These are phyloP conservation scores for Stellera chamaejasme DNA, from an alignment of 345 rosid species.

Conservation along the genomic window DNA sequence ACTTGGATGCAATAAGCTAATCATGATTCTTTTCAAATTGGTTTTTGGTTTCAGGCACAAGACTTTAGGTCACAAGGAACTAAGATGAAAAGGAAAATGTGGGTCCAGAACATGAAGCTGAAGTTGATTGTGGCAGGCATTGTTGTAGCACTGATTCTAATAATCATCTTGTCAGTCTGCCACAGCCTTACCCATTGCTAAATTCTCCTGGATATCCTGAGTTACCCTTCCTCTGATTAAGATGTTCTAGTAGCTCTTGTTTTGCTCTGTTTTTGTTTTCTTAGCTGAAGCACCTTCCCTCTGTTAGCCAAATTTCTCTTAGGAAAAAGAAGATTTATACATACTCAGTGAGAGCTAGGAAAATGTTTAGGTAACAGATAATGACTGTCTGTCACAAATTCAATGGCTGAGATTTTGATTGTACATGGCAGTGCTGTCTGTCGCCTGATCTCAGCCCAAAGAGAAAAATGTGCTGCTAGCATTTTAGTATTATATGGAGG, in stretches of 20 bases:
- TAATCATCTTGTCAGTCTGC: slow-evolving; percentile 63
- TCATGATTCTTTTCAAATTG: not conserved
- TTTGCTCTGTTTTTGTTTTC: slow-evolving; percentile 6
- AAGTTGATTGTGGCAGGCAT: slow-evolving; percentile 75
- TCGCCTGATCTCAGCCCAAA: no score
- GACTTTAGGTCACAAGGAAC: slow-evolving; percentile 91
- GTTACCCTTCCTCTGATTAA: slow-evolving; percentile 15
- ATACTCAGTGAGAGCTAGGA: no score
- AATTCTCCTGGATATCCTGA: slow-evolving; percentile 9
- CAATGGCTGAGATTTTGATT: no score
- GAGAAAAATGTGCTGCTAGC: not conserved
- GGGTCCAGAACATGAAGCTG: slow-evolving; percentile 91
- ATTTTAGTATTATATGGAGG: slow-evolving; percentile 12
- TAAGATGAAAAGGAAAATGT: slow-evolving; percentile 83
- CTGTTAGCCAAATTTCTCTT: not conserved
- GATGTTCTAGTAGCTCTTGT: slow-evolving; percentile 12
- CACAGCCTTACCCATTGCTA: slow-evolving; percentile 65
- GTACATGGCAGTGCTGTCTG: no score
- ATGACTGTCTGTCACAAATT: no score
- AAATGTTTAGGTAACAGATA: no score
- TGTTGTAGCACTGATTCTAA: slow-evolving; percentile 49
- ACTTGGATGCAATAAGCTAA: no score
- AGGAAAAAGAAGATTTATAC: no score
- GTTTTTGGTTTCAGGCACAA: slow-evolving; percentile 55
- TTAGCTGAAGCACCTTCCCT: slow-evolving; percentile 9